Evolutionary conservation across 2,329 filamentous ascomycete genomes (phyloP), one percentile per base, ranked within the genome.

Genomic region (Metarhizium album): DNA sequence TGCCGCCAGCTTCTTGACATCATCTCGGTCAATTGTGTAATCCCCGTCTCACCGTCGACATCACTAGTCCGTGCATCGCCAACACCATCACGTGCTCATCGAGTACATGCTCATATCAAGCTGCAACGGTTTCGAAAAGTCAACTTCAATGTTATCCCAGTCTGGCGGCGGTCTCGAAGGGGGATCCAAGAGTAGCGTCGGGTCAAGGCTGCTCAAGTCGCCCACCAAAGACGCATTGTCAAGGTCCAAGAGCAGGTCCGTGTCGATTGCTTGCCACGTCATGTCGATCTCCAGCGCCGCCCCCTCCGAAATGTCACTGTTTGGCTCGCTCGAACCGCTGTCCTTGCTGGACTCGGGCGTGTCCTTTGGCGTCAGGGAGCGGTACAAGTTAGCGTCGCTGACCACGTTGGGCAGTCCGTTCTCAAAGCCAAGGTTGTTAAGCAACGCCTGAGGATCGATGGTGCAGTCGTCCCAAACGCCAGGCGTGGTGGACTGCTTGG

Each of bases 271-370:
- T 43, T 69, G 67, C 74, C 75, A 82, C 45, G 69, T 65, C 27
- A 76, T 60, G 31, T 73, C 75, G 47, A 82, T 74, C 42, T 82
- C 79, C 14, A 81, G 67, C 16, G 67, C 62, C 3, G 73, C 70
- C 4, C 70, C 70, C 51, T 83, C 80, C 2, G 78, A 74, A 18
- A 83, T 75, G 56, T 84, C 80, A 59, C 79, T 83, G 54, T 75
- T 82, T 9, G 78, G 76, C 58, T 83, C 80, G 40, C 80, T 82
- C 8, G 69, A 63, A 3, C 76, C 74, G 56, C 74, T 75, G 51
- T 83, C 79, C 61, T 82, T 81, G 63, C 72, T 78, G 2, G 80
- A 83, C 56, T 83, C 80, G 0, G 80, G 81, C 7, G 81, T 84
- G 59, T 83, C 79, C 53, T 82, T 80, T 0, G 80, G 79, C 23